phyloP scores from a whole-genome alignment of 2,329 filamentous ascomycete genomes.

The Fusarium mexicanum region DNA sequence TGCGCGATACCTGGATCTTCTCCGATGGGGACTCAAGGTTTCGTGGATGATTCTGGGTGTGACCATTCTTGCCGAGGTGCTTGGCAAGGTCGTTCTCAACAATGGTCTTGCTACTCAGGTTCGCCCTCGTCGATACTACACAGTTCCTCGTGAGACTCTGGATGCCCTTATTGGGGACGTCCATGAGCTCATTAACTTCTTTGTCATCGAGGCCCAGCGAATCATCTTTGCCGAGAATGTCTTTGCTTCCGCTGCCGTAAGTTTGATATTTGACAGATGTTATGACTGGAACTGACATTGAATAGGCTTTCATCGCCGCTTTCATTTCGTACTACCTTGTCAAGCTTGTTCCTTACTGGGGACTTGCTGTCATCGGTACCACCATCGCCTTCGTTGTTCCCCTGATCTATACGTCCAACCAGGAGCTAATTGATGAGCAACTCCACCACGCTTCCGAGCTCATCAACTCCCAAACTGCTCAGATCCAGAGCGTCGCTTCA shows the following conservation, averaged over 20 bases:
- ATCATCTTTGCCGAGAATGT: slow-evolving; percentile 76
- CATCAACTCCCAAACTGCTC: slow-evolving; percentile 69
- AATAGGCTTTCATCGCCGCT: slow-evolving; percentile 66
- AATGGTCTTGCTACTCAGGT: slow-evolving; percentile 72
- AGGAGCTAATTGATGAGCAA: slow-evolving; percentile 74
- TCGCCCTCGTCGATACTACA: slow-evolving; percentile 74
- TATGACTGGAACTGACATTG: slow-evolving; percentile 25
- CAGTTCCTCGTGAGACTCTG: slow-evolving; percentile 69
- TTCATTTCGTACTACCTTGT: slow-evolving; percentile 75
- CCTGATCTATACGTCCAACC: slow-evolving; percentile 72
- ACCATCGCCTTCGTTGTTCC: slow-evolving; percentile 70
- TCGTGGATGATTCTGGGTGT: slow-evolving; percentile 70
- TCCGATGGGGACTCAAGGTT: slow-evolving; percentile 72
- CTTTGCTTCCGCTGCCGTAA: slow-evolving; percentile 66
- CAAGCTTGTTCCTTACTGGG: slow-evolving; percentile 77
- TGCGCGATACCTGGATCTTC: slow-evolving; percentile 71
- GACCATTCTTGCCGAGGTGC: slow-evolving; percentile 68
- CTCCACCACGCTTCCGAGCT: slow-evolving; percentile 66
- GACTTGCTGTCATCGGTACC: slow-evolving; percentile 68
- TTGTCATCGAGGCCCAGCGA: slow-evolving; percentile 75
- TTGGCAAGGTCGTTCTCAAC: slow-evolving; percentile 69
- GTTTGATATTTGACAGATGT: slow-evolving; percentile 45
- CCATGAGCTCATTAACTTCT: slow-evolving; percentile 77
- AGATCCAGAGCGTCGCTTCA: slow-evolving; percentile 68
- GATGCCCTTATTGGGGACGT: slow-evolving; percentile 70